Evolutionary conservation across 169 alveolate species (phyloP).

Genomic region (Eimeria praecox): DNA sequence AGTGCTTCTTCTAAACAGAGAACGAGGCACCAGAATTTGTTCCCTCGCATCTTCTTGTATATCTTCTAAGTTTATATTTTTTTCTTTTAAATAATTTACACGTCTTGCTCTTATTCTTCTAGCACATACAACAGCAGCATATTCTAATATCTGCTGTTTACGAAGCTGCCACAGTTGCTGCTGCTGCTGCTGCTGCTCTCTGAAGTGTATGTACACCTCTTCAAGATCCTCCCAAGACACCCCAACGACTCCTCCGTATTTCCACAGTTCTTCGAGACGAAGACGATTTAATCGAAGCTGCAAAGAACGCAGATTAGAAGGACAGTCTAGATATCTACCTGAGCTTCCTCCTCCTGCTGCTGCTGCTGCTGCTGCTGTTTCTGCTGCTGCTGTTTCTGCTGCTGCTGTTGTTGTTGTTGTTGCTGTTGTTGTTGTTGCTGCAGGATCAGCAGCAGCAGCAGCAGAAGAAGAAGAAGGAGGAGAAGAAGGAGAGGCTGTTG

Average conservation of each 20-base stretch:
- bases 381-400: too few species aligned
- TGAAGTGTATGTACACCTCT: slow-evolving; percentile 70
- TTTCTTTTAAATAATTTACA: not conserved
- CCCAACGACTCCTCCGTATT: slow-evolving; percentile 71
- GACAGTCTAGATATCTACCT: too few species aligned
- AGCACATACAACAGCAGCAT: slow-evolving; percentile 67
- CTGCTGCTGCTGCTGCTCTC: slow-evolving; percentile 15
- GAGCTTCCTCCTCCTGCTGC: too few species aligned
- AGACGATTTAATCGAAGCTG: slow-evolving; percentile 48
- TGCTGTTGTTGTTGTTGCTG: too few species aligned
- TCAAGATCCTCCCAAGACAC: slow-evolving; percentile 81
- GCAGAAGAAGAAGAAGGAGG: too few species aligned
- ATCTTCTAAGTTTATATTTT: not conserved
- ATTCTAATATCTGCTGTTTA: slow-evolving; percentile 43
- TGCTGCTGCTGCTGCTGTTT: too few species aligned
- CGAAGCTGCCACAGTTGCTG: slow-evolving; percentile 53
- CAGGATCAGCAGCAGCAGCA: not conserved
- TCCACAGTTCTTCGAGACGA: slow-evolving; percentile 81
- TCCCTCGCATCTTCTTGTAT: slow-evolving; percentile 19
- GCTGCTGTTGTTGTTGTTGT: too few species aligned
- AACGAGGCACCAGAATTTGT: slow-evolving; percentile 64
- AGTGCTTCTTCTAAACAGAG: slow-evolving; percentile 41
- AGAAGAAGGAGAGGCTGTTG: too few species aligned
- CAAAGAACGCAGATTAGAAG: not conserved
- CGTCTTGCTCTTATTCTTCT: slow-evolving; percentile 24